Evolutionary conservation across 2,329 filamentous ascomycete genomes (phyloP), one percentile per base, ranked within the genome.

Genomic region (Aspergillus brunneoviolaceus): DNA sequence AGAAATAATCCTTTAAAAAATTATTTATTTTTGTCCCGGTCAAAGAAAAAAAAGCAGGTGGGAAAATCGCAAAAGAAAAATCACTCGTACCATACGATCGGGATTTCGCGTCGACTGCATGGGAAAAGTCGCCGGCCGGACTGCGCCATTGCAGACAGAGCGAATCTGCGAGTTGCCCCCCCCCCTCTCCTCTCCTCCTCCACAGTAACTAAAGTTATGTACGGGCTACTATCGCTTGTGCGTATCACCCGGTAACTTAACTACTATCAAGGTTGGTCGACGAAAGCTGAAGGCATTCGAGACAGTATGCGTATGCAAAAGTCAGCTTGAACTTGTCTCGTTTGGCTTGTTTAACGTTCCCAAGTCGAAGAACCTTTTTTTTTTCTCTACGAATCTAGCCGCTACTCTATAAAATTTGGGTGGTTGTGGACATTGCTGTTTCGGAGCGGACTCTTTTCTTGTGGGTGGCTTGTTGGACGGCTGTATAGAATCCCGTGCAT

Each of bases 21-120:
- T 45, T 0, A 45, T 45, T 19, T 9, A 45, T 45, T n/a, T 7
- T 4, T n/a, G 11, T 45, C n/a, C 16, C 7, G 39, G 39, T 19
- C 14, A n/a, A 45, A 3, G 39, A 45, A 45, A 45, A 42, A 45
- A 16, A 5, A 19, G 39, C 39, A 35, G 33, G 10, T 35, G 33
- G 5, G 14, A 35, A 35, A 35, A 5, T 12, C 11, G 12, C 11
- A 16, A 35, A 35, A 16, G 16, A 45, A 59, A 48, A 49, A 61
- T 50, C 50, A 50, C 55, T 61, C 59, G 66, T 67, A 60, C 67
- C 66, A 63, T 68, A 66, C 63, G 66, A 64, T 68, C 65, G 66
- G 67, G 58, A 64, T 65, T 66, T 55, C 62, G 60, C 60, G 59
- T 61, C 57, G 14, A 45, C 14, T 59, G 57, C 57, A 62, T 54